Conservation (phyloP, 148 eudicot species). For the Vaccinium darrowii region DNA sequence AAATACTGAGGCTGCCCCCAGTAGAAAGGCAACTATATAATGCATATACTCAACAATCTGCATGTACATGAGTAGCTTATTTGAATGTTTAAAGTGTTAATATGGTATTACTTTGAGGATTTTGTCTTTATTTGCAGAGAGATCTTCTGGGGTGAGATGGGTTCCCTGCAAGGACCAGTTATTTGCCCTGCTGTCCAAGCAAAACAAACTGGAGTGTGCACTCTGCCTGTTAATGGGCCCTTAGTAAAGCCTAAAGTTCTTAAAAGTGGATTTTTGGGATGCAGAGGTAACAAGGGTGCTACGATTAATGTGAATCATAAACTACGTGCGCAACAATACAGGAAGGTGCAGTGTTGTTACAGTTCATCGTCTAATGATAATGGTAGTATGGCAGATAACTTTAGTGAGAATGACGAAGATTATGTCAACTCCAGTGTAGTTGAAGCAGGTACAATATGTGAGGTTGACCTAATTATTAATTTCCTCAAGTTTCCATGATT, state of each 20-base stretch:
- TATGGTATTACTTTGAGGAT: not conserved
- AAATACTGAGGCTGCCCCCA: not conserved
- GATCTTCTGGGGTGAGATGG: slow-evolving; percentile 44
- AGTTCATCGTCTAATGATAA: slow-evolving; percentile 85
- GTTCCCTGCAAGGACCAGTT: slow-evolving; percentile 72
- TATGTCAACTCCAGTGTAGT: slow-evolving; percentile 77
- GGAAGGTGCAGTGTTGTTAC: slow-evolving; percentile 51
- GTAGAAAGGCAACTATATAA: not conserved
- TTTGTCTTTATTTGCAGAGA: not conserved
- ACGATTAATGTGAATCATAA: slow-evolving; percentile 33
- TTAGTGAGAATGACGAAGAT: slow-evolving; percentile 70
- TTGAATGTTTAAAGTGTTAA: not conserved
- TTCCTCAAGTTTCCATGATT: not conserved
- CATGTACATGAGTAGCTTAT: not conserved
- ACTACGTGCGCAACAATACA: slow-evolving; percentile 30
- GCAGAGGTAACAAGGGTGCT: slow-evolving; percentile 31
- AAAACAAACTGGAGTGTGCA: slow-evolving; percentile 51
- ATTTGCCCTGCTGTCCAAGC: slow-evolving; percentile 61
- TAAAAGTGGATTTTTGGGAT: slow-evolving; percentile 63
- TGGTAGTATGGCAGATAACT: slow-evolving; percentile 88
- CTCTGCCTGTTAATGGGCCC: slow-evolving; percentile 41
- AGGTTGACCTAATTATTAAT: not conserved
- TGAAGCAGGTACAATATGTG: slow-evolving; percentile 73
- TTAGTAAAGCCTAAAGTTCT: slow-evolving; percentile 33
- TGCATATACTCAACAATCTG: not conserved